phyloP scores from a whole-genome alignment of 371 early-diverging fungal species.

The Phascolomyces articulosus region DNA sequence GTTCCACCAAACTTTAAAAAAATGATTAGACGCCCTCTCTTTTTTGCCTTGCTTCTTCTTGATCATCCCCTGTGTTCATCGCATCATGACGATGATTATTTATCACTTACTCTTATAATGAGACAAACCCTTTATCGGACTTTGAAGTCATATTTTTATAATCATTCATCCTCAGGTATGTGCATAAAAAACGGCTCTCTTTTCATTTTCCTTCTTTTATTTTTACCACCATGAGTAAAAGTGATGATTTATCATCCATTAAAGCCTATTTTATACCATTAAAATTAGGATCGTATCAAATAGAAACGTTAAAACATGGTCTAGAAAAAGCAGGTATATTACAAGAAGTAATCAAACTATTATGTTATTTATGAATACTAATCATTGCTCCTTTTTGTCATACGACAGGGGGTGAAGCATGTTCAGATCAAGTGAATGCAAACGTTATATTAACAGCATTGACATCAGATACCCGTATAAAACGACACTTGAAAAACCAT shows the following conservation, averaged over 20 bases:
- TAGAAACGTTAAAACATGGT: conserved; percentile 1
- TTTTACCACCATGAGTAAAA: neutral
- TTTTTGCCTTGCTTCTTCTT: too few relatives aligned
- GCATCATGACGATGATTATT: too few relatives aligned
- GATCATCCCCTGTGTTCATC: too few relatives aligned
- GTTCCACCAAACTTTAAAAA: conserved; percentile 1
- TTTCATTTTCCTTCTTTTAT: neutral
- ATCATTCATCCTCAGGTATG: neutral
- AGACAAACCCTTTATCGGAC: neutral
- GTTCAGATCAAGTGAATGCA: conserved; percentile 18
- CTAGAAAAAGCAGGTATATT: conserved; percentile 24
- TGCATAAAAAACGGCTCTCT: neutral
- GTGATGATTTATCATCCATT: conserved; percentile 6
- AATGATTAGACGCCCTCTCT: too few relatives aligned
- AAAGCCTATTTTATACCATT: conserved; percentile 26
- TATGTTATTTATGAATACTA: too few relatives aligned
- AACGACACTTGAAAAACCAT: conserved; percentile 28
- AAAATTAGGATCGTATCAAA: conserved; percentile 19
- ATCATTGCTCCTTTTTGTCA: neutral
- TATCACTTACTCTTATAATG: too few relatives aligned
- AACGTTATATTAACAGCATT: conserved; percentile 33
- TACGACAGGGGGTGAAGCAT: conserved; percentile 27
- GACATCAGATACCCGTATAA: conserved; percentile 31
- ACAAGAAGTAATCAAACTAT: neutral
- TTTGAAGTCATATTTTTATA: neutral